These are phyloP conservation scores for Ostreobium quekettii DNA, from an alignment of 139 green algal species.

Conservation along the genomic window DNA sequence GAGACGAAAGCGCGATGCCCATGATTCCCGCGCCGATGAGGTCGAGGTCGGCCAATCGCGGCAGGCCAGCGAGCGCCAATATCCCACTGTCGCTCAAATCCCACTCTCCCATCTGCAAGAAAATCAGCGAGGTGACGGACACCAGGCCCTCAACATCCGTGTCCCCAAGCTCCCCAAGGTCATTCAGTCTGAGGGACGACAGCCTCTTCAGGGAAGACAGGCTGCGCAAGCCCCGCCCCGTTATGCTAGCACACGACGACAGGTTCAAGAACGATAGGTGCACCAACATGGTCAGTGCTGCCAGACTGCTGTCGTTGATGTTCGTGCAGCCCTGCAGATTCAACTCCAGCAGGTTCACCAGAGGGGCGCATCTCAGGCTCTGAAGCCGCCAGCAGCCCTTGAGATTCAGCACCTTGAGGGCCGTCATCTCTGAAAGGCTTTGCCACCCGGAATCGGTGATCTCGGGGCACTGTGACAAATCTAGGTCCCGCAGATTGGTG, in stretches of 20 bases:
- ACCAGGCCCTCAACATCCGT: neutral
- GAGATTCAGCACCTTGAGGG: neutral
- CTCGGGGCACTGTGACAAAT: neutral
- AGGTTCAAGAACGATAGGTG: neutral
- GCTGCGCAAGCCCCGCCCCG: neutral
- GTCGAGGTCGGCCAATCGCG: neutral
- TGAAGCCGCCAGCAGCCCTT: neutral
- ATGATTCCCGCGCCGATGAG: neutral
- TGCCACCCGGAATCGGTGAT: neutral
- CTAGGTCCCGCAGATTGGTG: neutral
- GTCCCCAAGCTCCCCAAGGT: neutral
- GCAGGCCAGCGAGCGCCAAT: neutral
- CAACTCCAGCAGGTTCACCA: neutral
- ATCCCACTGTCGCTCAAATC: neutral
- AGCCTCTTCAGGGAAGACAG: neutral
- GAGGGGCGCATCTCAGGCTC: neutral
- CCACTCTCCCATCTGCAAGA: neutral
- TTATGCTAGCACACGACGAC: neutral
- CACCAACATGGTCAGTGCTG: neutral
- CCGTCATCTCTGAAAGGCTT: neutral
- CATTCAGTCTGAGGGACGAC: neutral
- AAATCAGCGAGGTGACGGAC: neutral
- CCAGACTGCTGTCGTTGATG: neutral
- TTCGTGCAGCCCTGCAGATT: neutral
- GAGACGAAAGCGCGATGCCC: neutral